Conservation (phyloP, 768 basidiomycete species). For the Tulasnella sp. region DNA sequence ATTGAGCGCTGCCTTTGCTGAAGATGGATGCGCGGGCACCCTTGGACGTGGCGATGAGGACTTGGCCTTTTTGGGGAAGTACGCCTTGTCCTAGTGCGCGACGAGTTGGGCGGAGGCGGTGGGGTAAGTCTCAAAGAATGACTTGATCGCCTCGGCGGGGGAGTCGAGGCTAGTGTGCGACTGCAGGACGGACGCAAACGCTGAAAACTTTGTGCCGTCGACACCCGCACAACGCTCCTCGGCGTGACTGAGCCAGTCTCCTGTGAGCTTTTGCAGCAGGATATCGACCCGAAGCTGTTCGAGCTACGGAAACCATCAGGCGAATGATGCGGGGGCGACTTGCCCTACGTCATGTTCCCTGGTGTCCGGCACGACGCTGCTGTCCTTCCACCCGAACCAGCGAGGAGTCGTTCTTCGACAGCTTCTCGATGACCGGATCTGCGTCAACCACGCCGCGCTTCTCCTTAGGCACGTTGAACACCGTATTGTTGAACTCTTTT, state of each 20-base stretch:
- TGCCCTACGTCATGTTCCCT: constrained; percentile 99
- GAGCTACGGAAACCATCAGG: constrained; percentile 87
- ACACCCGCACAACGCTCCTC: constrained; percentile 93
- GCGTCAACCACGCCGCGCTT: constrained; percentile 85
- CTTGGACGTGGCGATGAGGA: constrained; percentile 90
- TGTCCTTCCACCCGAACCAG: constrained; percentile 98
- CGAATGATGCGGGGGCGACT: constrained; percentile 77
- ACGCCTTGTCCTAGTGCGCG: constrained; percentile 85
- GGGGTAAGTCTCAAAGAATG: constrained; percentile 79
- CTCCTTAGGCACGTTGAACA: constrained; percentile 93
- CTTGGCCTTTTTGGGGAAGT: constrained; percentile 96
- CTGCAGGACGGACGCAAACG: constrained; percentile 71
- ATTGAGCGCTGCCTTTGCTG: constrained; percentile 99
- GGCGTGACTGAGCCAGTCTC: constrained; percentile 92
- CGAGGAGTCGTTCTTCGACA: constrained; percentile 93
- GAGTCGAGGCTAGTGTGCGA: constrained; percentile 79
- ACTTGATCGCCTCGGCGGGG: constrained; percentile 60
- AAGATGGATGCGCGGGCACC: constrained; percentile 88
- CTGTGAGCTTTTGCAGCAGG: constrained; percentile 83
- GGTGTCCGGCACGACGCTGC: constrained; percentile 76
- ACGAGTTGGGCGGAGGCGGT: constrained; percentile 75
- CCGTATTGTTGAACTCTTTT: constrained; percentile 96
- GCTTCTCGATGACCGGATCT: constrained; percentile 60
- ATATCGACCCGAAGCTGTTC: constrained; percentile 89
- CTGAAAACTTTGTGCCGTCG: constrained; percentile 68